Evolutionary conservation across 768 basidiomycete genomes (phyloP).

Genomic region (Mycena rebaudengoi): DNA sequence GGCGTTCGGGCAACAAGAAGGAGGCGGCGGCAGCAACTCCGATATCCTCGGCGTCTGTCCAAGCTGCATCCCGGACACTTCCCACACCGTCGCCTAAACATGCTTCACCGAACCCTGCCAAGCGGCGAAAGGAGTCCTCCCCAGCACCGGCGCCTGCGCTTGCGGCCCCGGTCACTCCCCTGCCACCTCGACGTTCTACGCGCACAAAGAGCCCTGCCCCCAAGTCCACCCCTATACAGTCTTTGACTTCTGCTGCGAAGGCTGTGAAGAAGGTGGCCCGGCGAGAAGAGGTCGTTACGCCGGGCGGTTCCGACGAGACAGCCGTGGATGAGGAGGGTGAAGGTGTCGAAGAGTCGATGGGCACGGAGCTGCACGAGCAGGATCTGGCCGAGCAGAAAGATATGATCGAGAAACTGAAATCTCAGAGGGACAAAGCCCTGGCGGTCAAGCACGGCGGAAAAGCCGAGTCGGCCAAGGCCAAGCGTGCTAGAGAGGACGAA

Average conservation of each 20-base stretch:
- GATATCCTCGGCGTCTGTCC: constrained; percentile 28
- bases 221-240: constrained; percentile 42
- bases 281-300: constrained; percentile 45
- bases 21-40: constrained; percentile 31
- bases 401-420: constrained; percentile 77
- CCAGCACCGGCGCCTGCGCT: constrained; percentile 43
- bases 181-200: constrained; percentile 46
- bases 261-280: constrained; percentile 43
- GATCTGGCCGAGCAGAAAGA: constrained; percentile 84
- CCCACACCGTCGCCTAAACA: constrained; percentile 53
- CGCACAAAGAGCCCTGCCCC: constrained; percentile 53
- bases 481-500: constrained; percentile 65
- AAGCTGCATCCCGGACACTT: constrained; percentile 41
- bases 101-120: constrained; percentile 56
- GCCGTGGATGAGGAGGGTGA: constrained; percentile 73
- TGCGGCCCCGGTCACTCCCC: constrained; percentile 55
- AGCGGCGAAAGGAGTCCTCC: constrained; percentile 73
- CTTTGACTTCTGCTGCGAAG: constrained; percentile 45
- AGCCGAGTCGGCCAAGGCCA: constrained; percentile 40
- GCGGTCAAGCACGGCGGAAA: constrained; percentile 35
- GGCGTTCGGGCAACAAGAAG: constrained; percentile 66
- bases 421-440: constrained; percentile 56
- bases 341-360: constrained; percentile 62
- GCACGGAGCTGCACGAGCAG: constrained; percentile 67
- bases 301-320: constrained; percentile 68